Conservation (phyloP, 257 asterid genomes). For the Ehretia macrophylla region DNA sequence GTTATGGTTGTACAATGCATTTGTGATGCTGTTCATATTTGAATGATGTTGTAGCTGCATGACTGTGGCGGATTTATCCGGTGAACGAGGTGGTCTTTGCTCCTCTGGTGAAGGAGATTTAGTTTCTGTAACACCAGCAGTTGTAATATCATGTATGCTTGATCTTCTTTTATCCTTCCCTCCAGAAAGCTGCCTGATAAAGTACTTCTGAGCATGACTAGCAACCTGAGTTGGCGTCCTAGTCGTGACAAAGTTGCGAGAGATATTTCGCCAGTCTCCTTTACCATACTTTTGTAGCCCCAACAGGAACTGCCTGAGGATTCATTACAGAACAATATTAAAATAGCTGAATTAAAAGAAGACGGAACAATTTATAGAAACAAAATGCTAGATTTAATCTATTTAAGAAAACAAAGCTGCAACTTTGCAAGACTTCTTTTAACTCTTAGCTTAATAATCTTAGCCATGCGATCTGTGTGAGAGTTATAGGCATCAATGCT, state of each 20-base stretch:
- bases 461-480: neutral
- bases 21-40: conserved; percentile 25
- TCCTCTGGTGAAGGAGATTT: conserved; percentile 35
- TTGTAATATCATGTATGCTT: conserved; percentile 88
- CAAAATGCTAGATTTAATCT: too few species aligned
- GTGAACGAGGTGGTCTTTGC: conserved; percentile 15
- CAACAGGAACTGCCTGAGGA: conserved; percentile 64
- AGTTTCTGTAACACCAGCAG: conserved; percentile 41
- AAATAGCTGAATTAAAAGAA: neutral
- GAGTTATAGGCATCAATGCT: too few species aligned
- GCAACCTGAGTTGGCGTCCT: conserved; percentile 96
- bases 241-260: conserved; percentile 71
- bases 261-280: conserved; percentile 90
- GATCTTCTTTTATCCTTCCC: conserved; percentile 86
- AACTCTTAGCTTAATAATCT: neutral
- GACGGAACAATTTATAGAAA: too few species aligned
- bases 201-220: conserved; percentile 90
- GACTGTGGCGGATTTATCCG: conserved; percentile 27
- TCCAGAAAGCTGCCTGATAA: conserved; percentile 71
- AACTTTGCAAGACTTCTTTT: too few species aligned
- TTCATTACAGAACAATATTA: conserved; percentile 12
- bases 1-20: conserved; percentile 26
- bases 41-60: conserved; percentile 21
- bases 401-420: too few species aligned
- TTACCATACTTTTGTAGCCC: conserved; percentile 88